These are phyloP conservation scores for Baorangia bicolor DNA, from an alignment of 768 basidiomycete species.

Conservation along the genomic window DNA sequence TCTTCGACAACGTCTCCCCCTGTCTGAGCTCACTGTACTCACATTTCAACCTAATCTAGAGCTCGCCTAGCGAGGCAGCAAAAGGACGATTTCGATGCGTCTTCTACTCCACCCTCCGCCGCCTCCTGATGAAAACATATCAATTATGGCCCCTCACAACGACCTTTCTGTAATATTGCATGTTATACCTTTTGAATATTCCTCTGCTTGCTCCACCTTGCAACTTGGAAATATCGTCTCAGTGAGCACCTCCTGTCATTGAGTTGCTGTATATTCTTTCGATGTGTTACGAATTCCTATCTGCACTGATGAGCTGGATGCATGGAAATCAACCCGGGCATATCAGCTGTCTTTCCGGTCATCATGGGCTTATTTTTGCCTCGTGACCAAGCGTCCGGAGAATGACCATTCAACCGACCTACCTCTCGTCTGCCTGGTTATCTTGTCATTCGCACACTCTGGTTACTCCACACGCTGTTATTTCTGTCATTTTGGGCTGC, in stretches of 20 bases:
- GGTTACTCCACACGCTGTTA: not conserved
- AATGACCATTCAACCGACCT: not conserved
- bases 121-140: not conserved
- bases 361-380: too few species aligned
- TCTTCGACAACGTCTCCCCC: not conserved
- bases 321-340: not conserved
- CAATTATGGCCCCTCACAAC: not conserved
- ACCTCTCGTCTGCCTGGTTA: not conserved
- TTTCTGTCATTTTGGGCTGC: not conserved
- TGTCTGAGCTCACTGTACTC: not conserved
- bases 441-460: conserved; percentile 1
- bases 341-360: not conserved
- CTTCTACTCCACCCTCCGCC: not conserved
- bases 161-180: not conserved
- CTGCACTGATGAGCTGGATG: not conserved
- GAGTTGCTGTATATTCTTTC: not conserved
- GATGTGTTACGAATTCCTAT: not conserved
- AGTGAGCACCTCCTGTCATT: not conserved
- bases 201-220: not conserved
- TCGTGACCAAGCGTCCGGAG: too few species aligned
- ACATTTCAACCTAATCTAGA: not conserved
- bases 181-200: not conserved
- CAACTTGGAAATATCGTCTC: not conserved
- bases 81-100: not conserved
- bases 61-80: conserved; percentile 10